phyloP scores from a whole-genome alignment of 2,329 filamentous ascomycete genomes.

The Cladophialophora yegresii region DNA sequence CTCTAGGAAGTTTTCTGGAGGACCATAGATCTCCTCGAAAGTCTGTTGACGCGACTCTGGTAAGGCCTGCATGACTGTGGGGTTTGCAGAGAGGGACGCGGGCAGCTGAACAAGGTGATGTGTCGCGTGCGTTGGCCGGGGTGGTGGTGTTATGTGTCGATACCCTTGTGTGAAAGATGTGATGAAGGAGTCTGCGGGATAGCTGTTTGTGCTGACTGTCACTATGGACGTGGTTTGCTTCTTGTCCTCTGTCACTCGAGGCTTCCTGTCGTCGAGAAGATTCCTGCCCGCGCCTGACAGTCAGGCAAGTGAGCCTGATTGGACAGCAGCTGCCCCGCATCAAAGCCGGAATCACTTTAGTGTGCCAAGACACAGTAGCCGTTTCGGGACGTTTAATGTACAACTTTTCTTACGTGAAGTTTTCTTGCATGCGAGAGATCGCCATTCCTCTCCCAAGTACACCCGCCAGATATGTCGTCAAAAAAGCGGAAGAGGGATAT shows the following conservation, averaged over 20 bases:
- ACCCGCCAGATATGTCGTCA: neutral
- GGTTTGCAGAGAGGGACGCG: slow-evolving; percentile 26
- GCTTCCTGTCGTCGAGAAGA: neutral
- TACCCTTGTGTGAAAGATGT: neutral
- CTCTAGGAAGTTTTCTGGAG: slow-evolving; percentile 97
- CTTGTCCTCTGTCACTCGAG: neutral
- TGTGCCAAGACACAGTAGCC: neutral
- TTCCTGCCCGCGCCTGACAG: slow-evolving; percentile 1
- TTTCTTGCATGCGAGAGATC: neutral
- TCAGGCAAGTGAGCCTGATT: neutral
- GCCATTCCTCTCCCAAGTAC: neutral
- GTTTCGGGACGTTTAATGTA: neutral
- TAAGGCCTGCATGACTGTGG: slow-evolving; percentile 64
- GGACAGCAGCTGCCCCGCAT: neutral
- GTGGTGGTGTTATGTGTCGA: neutral
- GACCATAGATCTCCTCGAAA: slow-evolving; percentile 98
- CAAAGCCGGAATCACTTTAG: neutral
- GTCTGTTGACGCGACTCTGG: slow-evolving; percentile 79
- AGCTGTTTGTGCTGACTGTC: neutral
- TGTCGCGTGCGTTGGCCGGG: slow-evolving; percentile 19
- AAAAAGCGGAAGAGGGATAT: neutral
- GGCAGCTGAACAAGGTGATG: slow-evolving; percentile 13
- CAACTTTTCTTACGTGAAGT: neutral
- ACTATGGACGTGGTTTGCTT: neutral
- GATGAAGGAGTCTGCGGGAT: neutral